These are phyloP conservation scores for Ballota nigra DNA, from an alignment of 257 asterid genomes.

Conservation along the genomic window DNA sequence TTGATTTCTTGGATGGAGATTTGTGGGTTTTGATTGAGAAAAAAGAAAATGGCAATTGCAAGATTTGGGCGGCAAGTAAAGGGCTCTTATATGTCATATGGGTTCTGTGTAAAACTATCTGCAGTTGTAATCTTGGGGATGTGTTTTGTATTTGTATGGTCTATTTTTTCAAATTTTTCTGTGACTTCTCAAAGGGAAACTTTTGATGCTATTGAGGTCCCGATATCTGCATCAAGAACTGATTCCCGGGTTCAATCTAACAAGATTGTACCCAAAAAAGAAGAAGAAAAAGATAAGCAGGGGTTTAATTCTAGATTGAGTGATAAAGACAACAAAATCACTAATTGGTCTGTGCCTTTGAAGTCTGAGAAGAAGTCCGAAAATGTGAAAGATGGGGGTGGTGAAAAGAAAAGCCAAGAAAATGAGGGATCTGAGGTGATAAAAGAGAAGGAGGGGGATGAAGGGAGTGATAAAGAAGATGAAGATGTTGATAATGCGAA, in stretches of 20 bases:
- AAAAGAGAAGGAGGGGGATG: constrained; percentile 34
- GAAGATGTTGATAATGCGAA: constrained; percentile 36
- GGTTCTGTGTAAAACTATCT: constrained; percentile 66
- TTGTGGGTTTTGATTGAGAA: constrained; percentile 26
- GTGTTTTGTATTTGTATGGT: constrained; percentile 84
- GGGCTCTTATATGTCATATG: constrained; percentile 74
- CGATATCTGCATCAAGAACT: constrained; percentile 44
- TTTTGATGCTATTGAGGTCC: constrained; percentile 81
- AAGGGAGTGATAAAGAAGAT: constrained; percentile 31
- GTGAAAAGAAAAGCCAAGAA: constrained; percentile 32
- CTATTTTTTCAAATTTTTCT: constrained; percentile 67
- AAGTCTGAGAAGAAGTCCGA: constrained; percentile 42
- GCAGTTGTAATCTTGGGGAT: constrained; percentile 72
- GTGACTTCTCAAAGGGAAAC: constrained; percentile 76
- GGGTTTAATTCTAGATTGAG: constrained; percentile 33
- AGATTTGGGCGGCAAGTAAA: constrained; percentile 85
- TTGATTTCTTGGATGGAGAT: constrained; percentile 13
- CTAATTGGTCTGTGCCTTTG: constrained; percentile 43
- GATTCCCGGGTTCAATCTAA: constrained; percentile 27
- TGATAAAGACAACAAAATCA: constrained; percentile 40
- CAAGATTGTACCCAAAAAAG: constrained; percentile 36
- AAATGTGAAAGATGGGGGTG: constrained; percentile 29
- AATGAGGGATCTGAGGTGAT: constrained; percentile 58
- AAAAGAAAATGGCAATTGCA: constrained; percentile 56
- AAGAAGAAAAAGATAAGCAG: constrained; percentile 29